phyloP scores from a whole-genome alignment of 768 basidiomycete genomes.

The Candolleomyces efflorescens region DNA sequence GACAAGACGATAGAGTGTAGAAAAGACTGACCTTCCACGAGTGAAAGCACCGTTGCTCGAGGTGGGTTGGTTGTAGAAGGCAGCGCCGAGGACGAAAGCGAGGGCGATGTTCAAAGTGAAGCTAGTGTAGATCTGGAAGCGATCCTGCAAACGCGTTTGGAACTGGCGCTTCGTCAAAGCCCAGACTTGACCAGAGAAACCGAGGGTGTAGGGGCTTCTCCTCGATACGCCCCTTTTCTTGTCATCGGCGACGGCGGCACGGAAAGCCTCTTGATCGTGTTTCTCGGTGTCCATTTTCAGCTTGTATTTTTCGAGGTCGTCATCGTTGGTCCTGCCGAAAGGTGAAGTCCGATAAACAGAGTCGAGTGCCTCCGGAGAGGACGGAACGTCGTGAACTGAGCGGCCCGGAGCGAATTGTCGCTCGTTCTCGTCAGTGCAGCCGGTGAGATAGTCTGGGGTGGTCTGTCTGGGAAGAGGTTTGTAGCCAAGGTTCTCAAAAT shows the following conservation, averaged over 20 bases:
- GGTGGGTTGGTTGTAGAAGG: slow-evolving; percentile 58
- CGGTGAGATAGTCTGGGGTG: slow-evolving; percentile 82
- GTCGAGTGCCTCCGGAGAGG: slow-evolving; percentile 66
- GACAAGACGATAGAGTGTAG: not conserved
- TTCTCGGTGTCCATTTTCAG: slow-evolving; percentile 54
- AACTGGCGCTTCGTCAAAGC: slow-evolving; percentile 73
- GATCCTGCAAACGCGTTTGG: slow-evolving; percentile 68
- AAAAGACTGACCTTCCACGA: slow-evolving; percentile 51
- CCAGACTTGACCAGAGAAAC: slow-evolving; percentile 68
- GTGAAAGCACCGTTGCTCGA: slow-evolving; percentile 84
- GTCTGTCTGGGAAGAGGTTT: slow-evolving; percentile 75
- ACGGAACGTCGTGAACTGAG: slow-evolving; percentile 55
- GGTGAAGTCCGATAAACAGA: slow-evolving; percentile 52
- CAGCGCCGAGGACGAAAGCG: slow-evolving; percentile 41
- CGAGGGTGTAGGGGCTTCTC: slow-evolving; percentile 80
- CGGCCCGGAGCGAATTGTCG: slow-evolving; percentile 69
- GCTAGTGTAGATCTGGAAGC: slow-evolving; percentile 73
- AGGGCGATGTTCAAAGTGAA: slow-evolving; percentile 41
- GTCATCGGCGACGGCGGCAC: slow-evolving; percentile 68
- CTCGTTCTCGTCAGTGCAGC: slow-evolving; percentile 82
- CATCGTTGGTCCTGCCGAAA: slow-evolving; percentile 37
- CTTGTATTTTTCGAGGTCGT: slow-evolving; percentile 52
- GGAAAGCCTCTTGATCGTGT: slow-evolving; percentile 72
- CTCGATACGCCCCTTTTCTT: slow-evolving; percentile 76
- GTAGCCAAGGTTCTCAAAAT: slow-evolving; percentile 76